A percentile compares a stretch with the other conserved stretches of the same genome.
phyloP scores from a whole-genome alignment of 2,329 filamentous ascomycete species.

The Pseudogymnoascus pannorum region DNA sequence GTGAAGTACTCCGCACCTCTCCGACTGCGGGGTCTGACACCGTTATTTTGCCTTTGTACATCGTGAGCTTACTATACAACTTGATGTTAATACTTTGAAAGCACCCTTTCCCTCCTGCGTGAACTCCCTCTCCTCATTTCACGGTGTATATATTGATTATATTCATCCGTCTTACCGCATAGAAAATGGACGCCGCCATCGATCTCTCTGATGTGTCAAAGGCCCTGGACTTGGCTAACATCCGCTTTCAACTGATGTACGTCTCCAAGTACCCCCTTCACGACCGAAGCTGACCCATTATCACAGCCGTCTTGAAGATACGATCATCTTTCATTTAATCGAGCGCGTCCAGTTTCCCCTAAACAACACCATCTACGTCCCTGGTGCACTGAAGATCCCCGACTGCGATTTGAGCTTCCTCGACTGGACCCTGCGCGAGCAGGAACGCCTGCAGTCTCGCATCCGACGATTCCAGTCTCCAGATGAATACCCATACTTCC shows the following conservation, averaged over 20 bases:
- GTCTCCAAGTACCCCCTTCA: conserved; percentile 24
- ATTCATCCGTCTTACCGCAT: not conserved
- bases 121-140: not conserved
- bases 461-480: conserved; percentile 93
- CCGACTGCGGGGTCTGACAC: not conserved
- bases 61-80: not conserved
- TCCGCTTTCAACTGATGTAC: conserved; percentile 90
- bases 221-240: conserved; percentile 83
- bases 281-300: conserved; percentile 9
- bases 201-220: conserved; percentile 78
- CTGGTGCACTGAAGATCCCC: conserved; percentile 74
- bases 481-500: conserved; percentile 97
- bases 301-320: conserved; percentile 85
- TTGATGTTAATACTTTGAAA: not conserved
- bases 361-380: conserved; percentile 78
- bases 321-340: conserved; percentile 93
- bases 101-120: not conserved
- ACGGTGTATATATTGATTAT: conserved; percentile 2
- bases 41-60: not conserved
- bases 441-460: conserved; percentile 84
- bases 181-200: conserved; percentile 78
- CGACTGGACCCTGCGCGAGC: conserved; percentile 87
- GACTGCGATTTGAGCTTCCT: conserved; percentile 69
- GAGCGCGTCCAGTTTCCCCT: conserved; percentile 96
- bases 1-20: not conserved